phyloP scores from a whole-genome alignment of 176 grass and related monocot species.

The Oryza officinalis region DNA sequence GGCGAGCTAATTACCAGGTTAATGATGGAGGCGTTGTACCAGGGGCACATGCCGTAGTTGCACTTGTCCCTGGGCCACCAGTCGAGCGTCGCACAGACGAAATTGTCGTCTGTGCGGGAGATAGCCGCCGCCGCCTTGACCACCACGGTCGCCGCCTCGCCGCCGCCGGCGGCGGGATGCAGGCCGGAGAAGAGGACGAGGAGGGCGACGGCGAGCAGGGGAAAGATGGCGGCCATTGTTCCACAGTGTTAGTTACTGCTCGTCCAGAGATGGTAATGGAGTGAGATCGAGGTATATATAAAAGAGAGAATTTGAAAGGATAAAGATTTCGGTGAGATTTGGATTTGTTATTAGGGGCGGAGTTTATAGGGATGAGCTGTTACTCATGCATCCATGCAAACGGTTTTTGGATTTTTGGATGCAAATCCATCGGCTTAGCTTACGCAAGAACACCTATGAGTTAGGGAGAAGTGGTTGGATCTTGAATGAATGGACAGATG shows the following conservation, averaged over 20 bases:
- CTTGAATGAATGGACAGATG: not conserved
- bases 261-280: not conserved
- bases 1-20: conserved; percentile 43
- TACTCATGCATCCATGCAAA: not conserved
- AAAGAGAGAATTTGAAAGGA: too few species aligned
- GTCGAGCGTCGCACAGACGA: conserved; percentile 60
- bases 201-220: not conserved
- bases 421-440: too few species aligned
- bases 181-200: not conserved
- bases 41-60: conserved; percentile 54
- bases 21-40: conserved; percentile 54
- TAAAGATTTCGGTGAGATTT: not conserved
- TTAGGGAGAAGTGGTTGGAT: not conserved
- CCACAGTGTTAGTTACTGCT: not conserved
- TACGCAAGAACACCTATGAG: not conserved
- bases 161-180: not conserved
- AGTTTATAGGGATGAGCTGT: not conserved
- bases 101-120: conserved; percentile 43
- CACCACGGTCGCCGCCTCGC: conserved; percentile 34
- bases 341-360: not conserved
- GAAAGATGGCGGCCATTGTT: conserved; percentile 8
- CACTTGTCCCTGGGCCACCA: conserved; percentile 77
- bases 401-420: too few species aligned
- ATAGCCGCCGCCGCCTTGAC: conserved; percentile 43
- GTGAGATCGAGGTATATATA: not conserved